phyloP scores from a whole-genome alignment of 2,329 filamentous ascomycete species.

The Sporothrix inflata region DNA sequence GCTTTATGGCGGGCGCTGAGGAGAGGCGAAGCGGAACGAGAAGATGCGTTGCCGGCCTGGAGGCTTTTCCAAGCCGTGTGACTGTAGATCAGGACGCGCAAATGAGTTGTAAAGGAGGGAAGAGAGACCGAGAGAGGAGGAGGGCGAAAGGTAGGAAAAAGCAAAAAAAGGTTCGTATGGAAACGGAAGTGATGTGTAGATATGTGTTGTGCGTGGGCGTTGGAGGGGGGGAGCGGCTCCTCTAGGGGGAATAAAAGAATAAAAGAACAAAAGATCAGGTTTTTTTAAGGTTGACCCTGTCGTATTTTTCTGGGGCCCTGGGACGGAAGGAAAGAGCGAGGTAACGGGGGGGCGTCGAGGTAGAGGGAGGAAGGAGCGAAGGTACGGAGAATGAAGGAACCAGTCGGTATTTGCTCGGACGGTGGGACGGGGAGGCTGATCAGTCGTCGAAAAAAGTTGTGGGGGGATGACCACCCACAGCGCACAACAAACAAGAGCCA shows the following conservation, averaged over 20 bases:
- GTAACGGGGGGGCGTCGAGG: neutral
- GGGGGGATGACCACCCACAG: slow-evolving; percentile 22
- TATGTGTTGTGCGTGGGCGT: slow-evolving; percentile 22
- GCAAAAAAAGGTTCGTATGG: slow-evolving; percentile 13
- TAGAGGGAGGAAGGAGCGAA: neutral
- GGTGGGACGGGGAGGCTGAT: slow-evolving; percentile 15
- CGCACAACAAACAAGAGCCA: neutral
- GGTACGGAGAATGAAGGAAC: slow-evolving; percentile 4
- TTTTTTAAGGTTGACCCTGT: slow-evolving; percentile 27
- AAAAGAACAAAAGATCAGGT: slow-evolving; percentile 23
- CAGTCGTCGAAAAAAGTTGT: slow-evolving; percentile 11
- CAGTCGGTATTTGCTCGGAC: slow-evolving; percentile 20
- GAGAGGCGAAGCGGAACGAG: slow-evolving; percentile 7
- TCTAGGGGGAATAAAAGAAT: slow-evolving; percentile 13
- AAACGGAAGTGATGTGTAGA: slow-evolving; percentile 30
- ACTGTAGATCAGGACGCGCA: slow-evolving; percentile 21
- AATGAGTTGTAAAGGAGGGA: neutral
- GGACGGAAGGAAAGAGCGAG: slow-evolving; percentile 21
- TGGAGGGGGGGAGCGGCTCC: slow-evolving; percentile 8
- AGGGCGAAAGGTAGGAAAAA: slow-evolving; percentile 15
- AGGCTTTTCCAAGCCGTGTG: slow-evolving; percentile 22
- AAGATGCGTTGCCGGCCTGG: slow-evolving; percentile 15
- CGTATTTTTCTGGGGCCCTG: slow-evolving; percentile 22
- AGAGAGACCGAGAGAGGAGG: neutral
- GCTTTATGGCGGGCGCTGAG: neutral